A percentile compares a stretch with the other conserved stretches of the same genome.
Evolutionary conservation across 176 grass and related monocot species (phyloP).

Genomic region (Avena atlantica): DNA sequence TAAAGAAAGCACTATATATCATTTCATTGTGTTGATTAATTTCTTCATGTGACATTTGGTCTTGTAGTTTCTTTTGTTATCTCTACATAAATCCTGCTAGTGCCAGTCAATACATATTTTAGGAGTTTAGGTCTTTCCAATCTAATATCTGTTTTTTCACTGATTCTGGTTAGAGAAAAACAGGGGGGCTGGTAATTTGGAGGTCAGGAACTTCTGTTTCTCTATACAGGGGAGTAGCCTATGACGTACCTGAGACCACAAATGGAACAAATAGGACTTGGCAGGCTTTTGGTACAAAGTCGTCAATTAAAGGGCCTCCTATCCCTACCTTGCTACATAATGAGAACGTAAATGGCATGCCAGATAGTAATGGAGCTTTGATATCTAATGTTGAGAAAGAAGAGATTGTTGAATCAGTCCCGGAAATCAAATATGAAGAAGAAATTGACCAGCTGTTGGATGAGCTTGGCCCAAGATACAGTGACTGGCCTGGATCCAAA

Average conservation of each 20-base stretch:
- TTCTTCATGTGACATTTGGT: neutral
- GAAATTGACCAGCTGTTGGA: conserved; percentile 90
- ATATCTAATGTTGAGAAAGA: conserved; percentile 41
- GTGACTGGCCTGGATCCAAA: conserved; percentile 80
- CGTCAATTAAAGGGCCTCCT: conserved; percentile 40
- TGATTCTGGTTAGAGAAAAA: conserved; percentile 80
- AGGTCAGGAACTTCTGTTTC: conserved; percentile 91
- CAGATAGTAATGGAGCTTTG: conserved; percentile 38
- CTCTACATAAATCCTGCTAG: neutral
- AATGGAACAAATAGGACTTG: conserved; percentile 49
- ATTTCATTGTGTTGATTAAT: neutral
- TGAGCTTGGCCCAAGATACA: conserved; percentile 80
- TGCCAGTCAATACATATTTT: conserved; percentile 15
- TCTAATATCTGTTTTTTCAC: conserved; percentile 42
- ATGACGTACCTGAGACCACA: conserved; percentile 54
- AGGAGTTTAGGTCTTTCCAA: neutral
- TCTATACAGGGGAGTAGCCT: conserved; percentile 80
- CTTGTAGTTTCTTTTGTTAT: neutral
- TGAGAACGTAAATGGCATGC: conserved; percentile 6
- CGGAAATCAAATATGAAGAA: conserved; percentile 80
- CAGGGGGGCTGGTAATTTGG: conserved; percentile 96
- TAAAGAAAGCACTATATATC: neutral
- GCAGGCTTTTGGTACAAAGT: conserved; percentile 45
- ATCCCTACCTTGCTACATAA: conserved; percentile 24
- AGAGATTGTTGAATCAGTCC: conserved; percentile 40